A percentile compares a stretch with the other conserved stretches of the same genome.
Conservation (phyloP, 2,329 filamentous ascomycete genomes). For the Fusarium virguliforme region DNA sequence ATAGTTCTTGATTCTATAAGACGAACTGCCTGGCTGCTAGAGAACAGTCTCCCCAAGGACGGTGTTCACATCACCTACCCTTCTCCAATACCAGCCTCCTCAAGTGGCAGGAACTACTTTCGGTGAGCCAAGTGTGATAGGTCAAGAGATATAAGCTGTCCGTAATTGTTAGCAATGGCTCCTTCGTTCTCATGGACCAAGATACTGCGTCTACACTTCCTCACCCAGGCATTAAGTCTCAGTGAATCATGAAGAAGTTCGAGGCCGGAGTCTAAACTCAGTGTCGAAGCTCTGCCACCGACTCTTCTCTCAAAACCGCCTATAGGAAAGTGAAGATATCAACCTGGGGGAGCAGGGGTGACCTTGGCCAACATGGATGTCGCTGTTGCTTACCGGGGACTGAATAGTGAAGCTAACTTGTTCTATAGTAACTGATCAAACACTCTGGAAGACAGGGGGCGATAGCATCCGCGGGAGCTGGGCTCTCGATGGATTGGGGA, state of each 20-base stretch:
- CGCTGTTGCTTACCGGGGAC: not conserved
- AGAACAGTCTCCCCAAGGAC: too few species aligned
- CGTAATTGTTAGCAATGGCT: not conserved
- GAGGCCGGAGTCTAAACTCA: too few species aligned
- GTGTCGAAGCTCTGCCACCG: not conserved
- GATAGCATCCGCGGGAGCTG: not conserved
- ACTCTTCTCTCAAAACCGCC: not conserved
- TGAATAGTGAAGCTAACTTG: not conserved
- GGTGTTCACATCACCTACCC: too few species aligned
- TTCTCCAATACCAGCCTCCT: not conserved
- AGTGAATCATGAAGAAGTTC: not conserved
- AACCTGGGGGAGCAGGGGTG: not conserved
- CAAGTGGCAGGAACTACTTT: not conserved
- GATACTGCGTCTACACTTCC: not conserved
- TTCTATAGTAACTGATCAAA: not conserved
- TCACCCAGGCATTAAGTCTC: not conserved
- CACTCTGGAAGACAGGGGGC: not conserved
- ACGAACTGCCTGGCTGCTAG: not conserved
- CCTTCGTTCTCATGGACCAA: not conserved
- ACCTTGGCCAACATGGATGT: not conserved
- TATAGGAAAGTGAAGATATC: accelerated
- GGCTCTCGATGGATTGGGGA: not conserved
- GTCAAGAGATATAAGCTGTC: not conserved
- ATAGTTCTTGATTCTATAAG: not conserved
- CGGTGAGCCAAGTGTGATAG: not conserved